Percentiles rank a stretch among this genome's conserved stretches.
These are phyloP conservation scores for Gigaspora rosea DNA, from an alignment of 192 early-diverging fungal genomes.

Conservation along the genomic window DNA sequence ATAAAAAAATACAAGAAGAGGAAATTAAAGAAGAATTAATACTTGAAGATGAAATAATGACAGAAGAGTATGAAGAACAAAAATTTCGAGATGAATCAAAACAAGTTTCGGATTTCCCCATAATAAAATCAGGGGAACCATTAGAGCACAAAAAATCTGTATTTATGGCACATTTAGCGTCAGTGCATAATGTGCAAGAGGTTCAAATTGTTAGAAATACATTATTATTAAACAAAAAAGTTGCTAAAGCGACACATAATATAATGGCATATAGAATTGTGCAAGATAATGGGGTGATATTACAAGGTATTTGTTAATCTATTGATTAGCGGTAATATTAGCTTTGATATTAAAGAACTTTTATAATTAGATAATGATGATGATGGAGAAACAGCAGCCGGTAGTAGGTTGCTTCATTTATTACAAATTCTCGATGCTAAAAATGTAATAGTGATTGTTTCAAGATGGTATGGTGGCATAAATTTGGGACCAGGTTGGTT, in stretches of 20 bases:
- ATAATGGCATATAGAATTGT: slow-evolving; percentile 86
- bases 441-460: slow-evolving; percentile 81
- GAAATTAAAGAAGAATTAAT: not conserved
- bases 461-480: slow-evolving; percentile 86
- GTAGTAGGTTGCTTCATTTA: slow-evolving; percentile 79
- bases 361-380: slow-evolving; percentile 76
- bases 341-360: not conserved
- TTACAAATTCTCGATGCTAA: slow-evolving; percentile 71
- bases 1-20: not conserved
- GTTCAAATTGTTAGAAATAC: slow-evolving; percentile 56
- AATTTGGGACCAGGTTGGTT: slow-evolving; percentile 55
- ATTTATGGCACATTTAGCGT: slow-evolving; percentile 82
- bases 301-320: slow-evolving; percentile 47
- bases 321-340: not conserved
- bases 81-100: slow-evolving; percentile 28
- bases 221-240: slow-evolving; percentile 68
- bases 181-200: slow-evolving; percentile 52
- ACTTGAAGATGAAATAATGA: not conserved
- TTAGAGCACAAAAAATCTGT: slow-evolving; percentile 79
- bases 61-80: not conserved
- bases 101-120: slow-evolving; percentile 5
- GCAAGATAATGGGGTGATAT: slow-evolving; percentile 48
- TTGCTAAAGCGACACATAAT: slow-evolving; percentile 87
- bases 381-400: slow-evolving; percentile 93
- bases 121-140: slow-evolving; percentile 40